Evolutionary conservation across 2,329 filamentous ascomycete species (phyloP), one percentile per base, ranked within the genome.

Genomic region (Talaromyces sp.): DNA sequence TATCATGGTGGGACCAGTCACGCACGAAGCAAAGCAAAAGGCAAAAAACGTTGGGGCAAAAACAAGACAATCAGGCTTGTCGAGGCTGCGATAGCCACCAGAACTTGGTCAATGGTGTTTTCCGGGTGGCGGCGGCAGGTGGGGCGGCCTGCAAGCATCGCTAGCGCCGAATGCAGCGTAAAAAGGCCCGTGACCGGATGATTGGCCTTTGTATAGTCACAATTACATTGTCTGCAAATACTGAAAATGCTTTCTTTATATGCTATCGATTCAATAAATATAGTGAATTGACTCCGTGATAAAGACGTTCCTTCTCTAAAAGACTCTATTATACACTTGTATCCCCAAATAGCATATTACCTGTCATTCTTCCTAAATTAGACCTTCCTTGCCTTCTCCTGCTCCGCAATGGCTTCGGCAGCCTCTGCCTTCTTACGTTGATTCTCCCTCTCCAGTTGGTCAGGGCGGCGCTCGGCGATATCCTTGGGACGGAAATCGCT

Each of bases 401-500:
- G 72, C 67, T 75, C 71, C 62, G 72, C 74, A 62, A 77, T 75
- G 59, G 73, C 66, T 66, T 81, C 76, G 61, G 77, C 77, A 58
- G 80, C 80, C 69, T 86, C 85, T 55, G 81, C 82, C 61, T 81
- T 81, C 74, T 89, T 90, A 67, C 93, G 84, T 65, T 82, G 81
- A 60, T 84, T 80, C 78, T 98, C 93, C 51, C 88, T 82, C 73
- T 87, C 85, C 11, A 96, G 79, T 82, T 99, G 95, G 72, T 99
- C 95, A 3, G 90, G 88, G 62, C 95, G 82, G 65, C 95, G 84
- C 58, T 90, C 81, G 1, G 95, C 93, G 71, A 99, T 98, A 73
- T 98, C 95, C 74, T 96, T 93, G 1, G 95, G 92, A 66, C 87
- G 88, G 80, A 91, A 96, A 76, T 99, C 95, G 66, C 90, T 93